Evolutionary conservation across 163 green algal genomes (phyloP).

Genomic region (Chlorella variabilis): DNA sequence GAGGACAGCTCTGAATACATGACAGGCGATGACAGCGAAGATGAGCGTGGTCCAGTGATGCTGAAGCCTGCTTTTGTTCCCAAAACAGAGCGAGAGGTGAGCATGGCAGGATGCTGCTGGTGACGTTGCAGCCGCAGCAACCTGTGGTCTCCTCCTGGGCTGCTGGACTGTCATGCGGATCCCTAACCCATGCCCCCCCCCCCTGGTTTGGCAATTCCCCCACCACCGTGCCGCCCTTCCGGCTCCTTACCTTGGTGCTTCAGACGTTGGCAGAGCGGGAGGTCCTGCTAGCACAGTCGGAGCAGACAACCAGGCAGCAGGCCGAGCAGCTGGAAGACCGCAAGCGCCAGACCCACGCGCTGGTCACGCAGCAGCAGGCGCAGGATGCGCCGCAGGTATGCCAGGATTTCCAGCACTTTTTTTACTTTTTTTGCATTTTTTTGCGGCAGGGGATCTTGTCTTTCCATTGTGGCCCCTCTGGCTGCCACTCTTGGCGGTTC

Average conservation of each 20-base stretch:
- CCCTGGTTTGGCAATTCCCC: neutral
- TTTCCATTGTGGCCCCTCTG: no score
- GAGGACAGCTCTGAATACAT: constrained; percentile 82
- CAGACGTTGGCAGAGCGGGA: constrained; percentile 88
- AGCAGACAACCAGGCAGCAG: constrained; percentile 62
- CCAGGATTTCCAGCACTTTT: neutral
- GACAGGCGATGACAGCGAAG: constrained; percentile 74
- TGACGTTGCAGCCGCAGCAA: neutral
- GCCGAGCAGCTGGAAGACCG: constrained; percentile 65
- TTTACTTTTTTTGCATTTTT: neutral
- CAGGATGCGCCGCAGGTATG: constrained; percentile 59
- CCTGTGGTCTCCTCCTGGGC: no score
- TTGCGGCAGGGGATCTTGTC: neutral
- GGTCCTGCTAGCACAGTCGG: constrained; percentile 67
- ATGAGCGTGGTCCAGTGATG: constrained; percentile 62
- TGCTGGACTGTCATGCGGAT: no score
- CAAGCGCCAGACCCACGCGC: constrained; percentile 75
- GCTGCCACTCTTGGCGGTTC: no score
- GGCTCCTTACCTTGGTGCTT: no score
- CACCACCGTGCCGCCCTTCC: no score
- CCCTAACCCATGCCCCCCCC: neutral
- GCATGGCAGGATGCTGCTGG: neutral
- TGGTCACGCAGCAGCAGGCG: constrained; percentile 56
- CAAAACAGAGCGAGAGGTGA: constrained; percentile 75
- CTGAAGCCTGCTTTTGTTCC: constrained; percentile 95